These are phyloP conservation scores for Ilyonectria mors-panacis DNA, from an alignment of 2,329 filamentous ascomycete genomes.

Conservation along the genomic window DNA sequence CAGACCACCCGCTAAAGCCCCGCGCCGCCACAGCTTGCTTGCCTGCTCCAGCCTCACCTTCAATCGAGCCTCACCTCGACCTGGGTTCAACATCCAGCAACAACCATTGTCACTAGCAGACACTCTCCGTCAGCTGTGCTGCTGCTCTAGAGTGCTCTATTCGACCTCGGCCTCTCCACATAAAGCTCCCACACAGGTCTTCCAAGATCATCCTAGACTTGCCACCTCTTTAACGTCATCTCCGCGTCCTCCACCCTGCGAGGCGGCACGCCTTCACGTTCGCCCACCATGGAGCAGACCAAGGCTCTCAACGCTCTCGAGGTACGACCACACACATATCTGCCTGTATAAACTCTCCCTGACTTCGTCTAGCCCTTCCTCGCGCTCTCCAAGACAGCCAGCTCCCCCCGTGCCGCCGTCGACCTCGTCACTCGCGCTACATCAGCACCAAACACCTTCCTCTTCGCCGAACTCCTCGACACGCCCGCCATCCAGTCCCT, in stretches of 20 bases:
- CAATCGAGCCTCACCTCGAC: constrained; percentile 36
- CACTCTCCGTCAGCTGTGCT: constrained; percentile 3
- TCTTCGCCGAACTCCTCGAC: constrained; percentile 94
- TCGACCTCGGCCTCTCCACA: neutral
- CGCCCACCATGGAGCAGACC: constrained; percentile 77
- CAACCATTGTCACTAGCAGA: neutral
- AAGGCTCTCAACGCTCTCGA: constrained; percentile 76
- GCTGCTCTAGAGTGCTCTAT: neutral
- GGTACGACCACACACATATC: constrained; percentile 56
- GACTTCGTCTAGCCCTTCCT: constrained; percentile 81
- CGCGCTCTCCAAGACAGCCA: constrained; percentile 87
- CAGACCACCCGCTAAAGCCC: constrained; percentile 31
- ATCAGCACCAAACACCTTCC: constrained; percentile 88
- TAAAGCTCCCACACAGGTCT: neutral
- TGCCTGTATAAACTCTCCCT: neutral
- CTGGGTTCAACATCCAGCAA: neutral
- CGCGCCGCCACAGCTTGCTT: constrained; percentile 42
- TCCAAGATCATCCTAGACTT: constrained; percentile 14
- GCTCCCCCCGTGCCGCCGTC: constrained; percentile 85
- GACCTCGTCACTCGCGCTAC: constrained; percentile 92
- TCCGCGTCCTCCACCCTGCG: constrained; percentile 24
- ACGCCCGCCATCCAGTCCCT: constrained; percentile 85
- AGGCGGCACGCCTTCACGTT: constrained; percentile 45
- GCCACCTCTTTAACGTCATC: constrained; percentile 15
- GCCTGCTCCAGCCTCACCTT: constrained; percentile 46